A percentile compares a stretch with the other conserved stretches of the same genome.
These are phyloP conservation scores for Peribolospora kevripleyi DNA, from an alignment of 768 basidiomycete species.

Conservation along the genomic window DNA sequence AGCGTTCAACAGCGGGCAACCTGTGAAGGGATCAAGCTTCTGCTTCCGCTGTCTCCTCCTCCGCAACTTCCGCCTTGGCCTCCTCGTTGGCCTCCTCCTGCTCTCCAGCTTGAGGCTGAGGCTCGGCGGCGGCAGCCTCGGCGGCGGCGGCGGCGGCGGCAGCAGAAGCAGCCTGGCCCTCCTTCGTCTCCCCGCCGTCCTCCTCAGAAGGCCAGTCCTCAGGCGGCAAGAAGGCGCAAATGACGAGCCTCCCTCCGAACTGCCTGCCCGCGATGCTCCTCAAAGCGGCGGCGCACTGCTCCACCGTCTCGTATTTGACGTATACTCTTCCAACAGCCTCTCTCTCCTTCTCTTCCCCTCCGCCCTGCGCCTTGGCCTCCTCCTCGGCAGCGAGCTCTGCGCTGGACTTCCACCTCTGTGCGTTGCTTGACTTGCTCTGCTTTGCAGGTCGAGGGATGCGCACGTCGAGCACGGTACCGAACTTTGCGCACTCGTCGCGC, in stretches of 20 bases:
- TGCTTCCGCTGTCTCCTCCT: no score
- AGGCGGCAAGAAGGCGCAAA: slow-evolving; percentile 4
- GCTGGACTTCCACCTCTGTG: slow-evolving; percentile 36
- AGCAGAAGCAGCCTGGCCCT: no score
- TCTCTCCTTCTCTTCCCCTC: slow-evolving; percentile 11
- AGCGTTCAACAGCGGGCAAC: no score
- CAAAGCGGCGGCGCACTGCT: slow-evolving; percentile 43
- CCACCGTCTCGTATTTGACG: slow-evolving; percentile 50
- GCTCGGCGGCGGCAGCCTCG: no score
- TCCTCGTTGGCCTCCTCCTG: no score
- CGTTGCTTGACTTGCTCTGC: slow-evolving; percentile 46
- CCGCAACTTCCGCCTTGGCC: no score
- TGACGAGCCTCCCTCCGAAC: slow-evolving; percentile 1
- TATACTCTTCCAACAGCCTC: slow-evolving; percentile 77
- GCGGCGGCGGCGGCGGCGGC: no score
- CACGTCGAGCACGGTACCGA: slow-evolving; percentile 58
- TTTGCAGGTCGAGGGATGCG: slow-evolving; percentile 71
- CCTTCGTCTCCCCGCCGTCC: no score
- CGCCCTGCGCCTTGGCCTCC: slow-evolving; percentile 24
- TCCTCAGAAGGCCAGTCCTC: no score
- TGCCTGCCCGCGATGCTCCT: slow-evolving; percentile 52
- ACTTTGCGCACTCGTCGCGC: slow-evolving; percentile 63
- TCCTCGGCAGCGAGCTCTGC: slow-evolving; percentile 38
- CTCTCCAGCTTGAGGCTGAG: no score
- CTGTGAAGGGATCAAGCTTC: no score